A percentile compares a stretch with the other conserved stretches of the same genome.
phyloP scores from a whole-genome alignment of 2,329 filamentous ascomycete genomes.

The Pseudogymnoascus sp. region DNA sequence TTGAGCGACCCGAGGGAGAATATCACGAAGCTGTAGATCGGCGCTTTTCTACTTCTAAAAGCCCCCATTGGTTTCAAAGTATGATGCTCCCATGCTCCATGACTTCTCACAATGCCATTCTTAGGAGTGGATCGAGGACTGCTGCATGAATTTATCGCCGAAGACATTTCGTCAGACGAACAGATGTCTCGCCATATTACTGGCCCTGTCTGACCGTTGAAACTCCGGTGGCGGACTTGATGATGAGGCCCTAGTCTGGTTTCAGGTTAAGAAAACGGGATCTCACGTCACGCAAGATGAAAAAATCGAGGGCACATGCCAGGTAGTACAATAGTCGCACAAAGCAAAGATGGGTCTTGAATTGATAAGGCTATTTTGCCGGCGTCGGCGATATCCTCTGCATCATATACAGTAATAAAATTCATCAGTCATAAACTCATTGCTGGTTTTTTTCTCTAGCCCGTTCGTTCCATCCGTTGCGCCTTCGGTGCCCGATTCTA shows the following conservation, averaged over 20 bases:
- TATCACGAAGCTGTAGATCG: slow-evolving; percentile 20
- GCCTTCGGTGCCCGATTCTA: neutral
- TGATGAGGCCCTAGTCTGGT: neutral
- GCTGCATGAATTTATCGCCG: neutral
- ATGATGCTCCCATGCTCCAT: neutral
- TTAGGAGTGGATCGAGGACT: neutral
- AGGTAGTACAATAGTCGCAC: neutral
- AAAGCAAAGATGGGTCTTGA: neutral
- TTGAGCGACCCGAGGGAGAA: slow-evolving; percentile 22
- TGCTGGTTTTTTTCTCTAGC: neutral
- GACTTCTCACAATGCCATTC: neutral
- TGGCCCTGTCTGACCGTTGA: neutral
- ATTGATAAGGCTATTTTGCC: neutral
- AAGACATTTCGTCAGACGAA: neutral
- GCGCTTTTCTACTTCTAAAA: neutral
- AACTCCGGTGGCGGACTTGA: neutral
- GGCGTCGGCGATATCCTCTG: neutral
- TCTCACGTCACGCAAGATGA: neutral
- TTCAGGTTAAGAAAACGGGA: neutral
- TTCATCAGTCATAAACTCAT: neutral
- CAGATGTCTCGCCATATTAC: neutral
- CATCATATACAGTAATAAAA: neutral
- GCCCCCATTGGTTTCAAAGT: neutral
- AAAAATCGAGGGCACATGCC: neutral
- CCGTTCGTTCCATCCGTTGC: neutral